Evolutionary conservation across 192 early-diverging fungal species (phyloP).

Genomic region (Coemansia sp.): DNA sequence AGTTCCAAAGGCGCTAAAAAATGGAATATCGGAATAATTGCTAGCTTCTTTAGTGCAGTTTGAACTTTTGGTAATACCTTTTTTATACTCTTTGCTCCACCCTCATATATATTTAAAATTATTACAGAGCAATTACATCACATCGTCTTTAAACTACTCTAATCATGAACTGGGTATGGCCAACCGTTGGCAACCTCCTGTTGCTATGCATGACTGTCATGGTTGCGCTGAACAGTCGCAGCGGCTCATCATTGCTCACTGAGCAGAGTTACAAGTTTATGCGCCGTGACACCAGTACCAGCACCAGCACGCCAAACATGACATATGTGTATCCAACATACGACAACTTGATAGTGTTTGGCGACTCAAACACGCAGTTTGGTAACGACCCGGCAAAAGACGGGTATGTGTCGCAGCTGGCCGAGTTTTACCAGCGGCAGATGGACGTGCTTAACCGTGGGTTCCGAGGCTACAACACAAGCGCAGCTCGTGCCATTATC

Average conservation of each 20-base stretch:
- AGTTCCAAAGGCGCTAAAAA: neutral
- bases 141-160: neutral
- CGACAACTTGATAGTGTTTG: constrained; percentile 32
- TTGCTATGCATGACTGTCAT: neutral
- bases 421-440: constrained; percentile 61
- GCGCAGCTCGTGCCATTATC: constrained; percentile 56
- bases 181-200: neutral
- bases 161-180: neutral
- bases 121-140: too few relatives aligned
- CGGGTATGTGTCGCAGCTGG: constrained; percentile 56
- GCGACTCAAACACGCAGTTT: constrained; percentile 41
- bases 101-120: neutral
- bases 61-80: neutral
- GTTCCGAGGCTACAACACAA: constrained; percentile 77
- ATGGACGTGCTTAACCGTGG: constrained; percentile 80
- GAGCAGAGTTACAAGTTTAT: neutral
- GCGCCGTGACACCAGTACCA: neutral
- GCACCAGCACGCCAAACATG: neutral
- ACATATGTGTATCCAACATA: constrained; percentile 17
- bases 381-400: constrained; percentile 24
- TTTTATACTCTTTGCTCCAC: neutral
- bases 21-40: neutral
- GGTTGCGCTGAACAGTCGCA: neutral
- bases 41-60: neutral
- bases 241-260: neutral